Evolutionary conservation across 768 basidiomycete genomes (phyloP).

Genomic region (Naganishia vaughanmartiniae): DNA sequence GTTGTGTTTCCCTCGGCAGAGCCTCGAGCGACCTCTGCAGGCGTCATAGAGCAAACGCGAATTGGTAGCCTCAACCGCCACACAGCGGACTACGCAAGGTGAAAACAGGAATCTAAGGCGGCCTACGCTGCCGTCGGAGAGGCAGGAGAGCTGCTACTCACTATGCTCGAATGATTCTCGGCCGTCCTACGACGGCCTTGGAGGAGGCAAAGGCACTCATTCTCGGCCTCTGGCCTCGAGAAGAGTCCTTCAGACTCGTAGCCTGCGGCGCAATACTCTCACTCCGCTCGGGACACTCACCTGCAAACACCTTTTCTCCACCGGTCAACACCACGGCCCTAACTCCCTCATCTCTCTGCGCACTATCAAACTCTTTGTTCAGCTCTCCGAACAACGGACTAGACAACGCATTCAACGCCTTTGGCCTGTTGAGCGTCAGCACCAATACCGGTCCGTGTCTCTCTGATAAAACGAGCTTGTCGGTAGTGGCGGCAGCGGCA

Average conservation of each 20-base stretch:
- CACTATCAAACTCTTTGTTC: constrained; percentile 68
- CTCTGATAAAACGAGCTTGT: constrained; percentile 43
- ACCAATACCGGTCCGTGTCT: constrained; percentile 42
- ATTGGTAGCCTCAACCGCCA: too few relatives aligned
- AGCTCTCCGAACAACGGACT: constrained; percentile 76
- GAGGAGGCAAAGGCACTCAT: too few relatives aligned
- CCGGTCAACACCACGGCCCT: constrained; percentile 90
- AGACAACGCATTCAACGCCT: constrained; percentile 70
- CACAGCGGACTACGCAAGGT: too few relatives aligned
- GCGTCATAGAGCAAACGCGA: too few relatives aligned
- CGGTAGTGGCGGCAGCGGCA: constrained; percentile 33
- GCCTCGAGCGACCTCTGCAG: too few relatives aligned
- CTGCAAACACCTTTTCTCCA: constrained; percentile 87
- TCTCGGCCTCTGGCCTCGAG: too few relatives aligned
- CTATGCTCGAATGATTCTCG: too few relatives aligned
- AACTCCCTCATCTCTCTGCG: constrained; percentile 68
- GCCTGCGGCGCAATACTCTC: background rate
- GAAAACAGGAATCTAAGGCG: too few relatives aligned
- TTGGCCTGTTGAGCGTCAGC: constrained; percentile 45
- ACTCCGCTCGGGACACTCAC: constrained; percentile 55
- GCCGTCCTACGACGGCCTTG: background rate
- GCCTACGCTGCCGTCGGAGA: background rate
- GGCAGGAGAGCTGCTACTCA: too few relatives aligned
- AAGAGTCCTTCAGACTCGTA: background rate
- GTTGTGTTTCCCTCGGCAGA: too few relatives aligned